Conservation (phyloP, 768 basidiomycete genomes). For the Coprinopsis cinerea region DNA sequence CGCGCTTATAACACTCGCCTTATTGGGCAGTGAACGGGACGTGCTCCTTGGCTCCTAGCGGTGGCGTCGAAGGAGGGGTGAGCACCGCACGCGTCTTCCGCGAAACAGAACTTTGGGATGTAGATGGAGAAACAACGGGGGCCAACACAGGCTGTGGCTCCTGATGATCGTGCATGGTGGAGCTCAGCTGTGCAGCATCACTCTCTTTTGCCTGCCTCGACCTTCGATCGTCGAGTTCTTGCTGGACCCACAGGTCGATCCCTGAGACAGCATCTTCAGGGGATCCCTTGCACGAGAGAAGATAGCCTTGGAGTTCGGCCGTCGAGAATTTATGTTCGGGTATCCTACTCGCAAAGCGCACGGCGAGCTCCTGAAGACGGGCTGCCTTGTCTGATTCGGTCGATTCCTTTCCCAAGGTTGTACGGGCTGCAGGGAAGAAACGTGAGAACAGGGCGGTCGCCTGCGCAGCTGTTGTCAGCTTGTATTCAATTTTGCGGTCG, state of each 20-base stretch:
- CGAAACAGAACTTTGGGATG: background rate
- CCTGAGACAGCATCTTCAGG: constrained; percentile 28
- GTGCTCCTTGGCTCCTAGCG: background rate
- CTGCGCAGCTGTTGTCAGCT: constrained; percentile 39
- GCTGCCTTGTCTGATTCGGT: background rate
- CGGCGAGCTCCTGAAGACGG: constrained; percentile 26
- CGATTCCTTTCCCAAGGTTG: background rate
- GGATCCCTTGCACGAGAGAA: constrained; percentile 37
- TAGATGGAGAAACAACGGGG: background rate
- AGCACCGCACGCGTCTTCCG: background rate
- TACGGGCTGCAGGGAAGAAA: constrained; percentile 37
- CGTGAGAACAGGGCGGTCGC: constrained; percentile 40
- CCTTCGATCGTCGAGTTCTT: constrained; percentile 14
- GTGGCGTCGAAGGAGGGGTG: background rate
- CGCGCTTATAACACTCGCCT: too few species aligned
- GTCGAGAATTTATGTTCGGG: constrained; percentile 47
- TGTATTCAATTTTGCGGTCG: constrained; percentile 47
- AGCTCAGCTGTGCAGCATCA: constrained; percentile 20
- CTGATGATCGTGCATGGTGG: background rate
- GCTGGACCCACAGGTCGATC: constrained; percentile 35
- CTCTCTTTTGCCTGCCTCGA: background rate
- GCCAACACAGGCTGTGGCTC: background rate
- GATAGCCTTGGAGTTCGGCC: constrained; percentile 55
- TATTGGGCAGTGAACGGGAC: background rate
- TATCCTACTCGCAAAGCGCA: constrained; percentile 33